phyloP scores from a whole-genome alignment of 1,139 yeast genomes.

The Entelexis sorbosivorans region DNA sequence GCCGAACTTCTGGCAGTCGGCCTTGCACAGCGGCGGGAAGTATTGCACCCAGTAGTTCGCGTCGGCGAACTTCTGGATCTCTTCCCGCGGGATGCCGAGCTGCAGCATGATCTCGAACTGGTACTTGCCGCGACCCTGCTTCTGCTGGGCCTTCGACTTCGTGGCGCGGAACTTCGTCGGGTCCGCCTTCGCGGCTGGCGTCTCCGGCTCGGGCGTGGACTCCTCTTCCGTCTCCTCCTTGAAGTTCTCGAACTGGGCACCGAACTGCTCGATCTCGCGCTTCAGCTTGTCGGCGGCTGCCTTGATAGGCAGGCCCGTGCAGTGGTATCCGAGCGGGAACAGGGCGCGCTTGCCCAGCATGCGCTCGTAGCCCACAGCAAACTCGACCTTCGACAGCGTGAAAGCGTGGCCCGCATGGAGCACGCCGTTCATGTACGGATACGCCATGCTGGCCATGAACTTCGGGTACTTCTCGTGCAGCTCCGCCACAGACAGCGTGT shows the following conservation, averaged over 20 bases:
- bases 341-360: slow-evolving; percentile 87
- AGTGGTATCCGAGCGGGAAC: slow-evolving; percentile 96
- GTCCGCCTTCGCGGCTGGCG: slow-evolving; percentile 45
- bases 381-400: slow-evolving; percentile 90
- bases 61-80: slow-evolving; percentile 79
- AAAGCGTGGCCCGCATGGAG: slow-evolving; percentile 96
- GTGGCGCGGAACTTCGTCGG: slow-evolving; percentile 84
- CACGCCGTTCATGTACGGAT: slow-evolving; percentile 98
- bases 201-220: slow-evolving; percentile 28
- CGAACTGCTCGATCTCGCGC: slow-evolving; percentile 87
- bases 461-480: slow-evolving; percentile 75
- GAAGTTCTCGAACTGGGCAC: slow-evolving; percentile 48
- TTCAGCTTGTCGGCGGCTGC: slow-evolving; percentile 93
- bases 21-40: slow-evolving; percentile 84
- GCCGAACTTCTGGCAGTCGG: slow-evolving; percentile 73
- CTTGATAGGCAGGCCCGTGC: slow-evolving; percentile 98
- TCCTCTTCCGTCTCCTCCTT: slow-evolving; percentile 43
- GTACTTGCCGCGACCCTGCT: slow-evolving; percentile 85
- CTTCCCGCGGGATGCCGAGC: slow-evolving; percentile 73
- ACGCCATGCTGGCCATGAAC: slow-evolving; percentile 89
- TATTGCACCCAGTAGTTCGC: slow-evolving; percentile 76
- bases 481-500: slow-evolving; percentile 53
- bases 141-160: slow-evolving; percentile 85
- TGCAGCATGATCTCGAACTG: slow-evolving; percentile 96
- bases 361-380: slow-evolving; percentile 86